Evolutionary conservation across 306 rosid species (phyloP).

Genomic region (Citrullus mucosospermus): DNA sequence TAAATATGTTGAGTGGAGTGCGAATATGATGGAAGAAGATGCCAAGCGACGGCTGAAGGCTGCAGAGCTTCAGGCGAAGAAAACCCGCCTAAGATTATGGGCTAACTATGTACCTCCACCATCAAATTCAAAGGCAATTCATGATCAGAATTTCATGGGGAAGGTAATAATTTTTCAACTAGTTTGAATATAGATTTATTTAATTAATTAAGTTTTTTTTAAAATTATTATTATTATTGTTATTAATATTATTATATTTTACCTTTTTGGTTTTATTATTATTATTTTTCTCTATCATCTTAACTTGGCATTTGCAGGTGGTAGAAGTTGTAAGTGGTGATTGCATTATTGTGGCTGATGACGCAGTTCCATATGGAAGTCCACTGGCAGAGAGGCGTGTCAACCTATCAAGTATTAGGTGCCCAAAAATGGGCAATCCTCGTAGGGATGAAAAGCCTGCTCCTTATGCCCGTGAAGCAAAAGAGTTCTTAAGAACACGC

Average conservation of each 20-base stretch:
- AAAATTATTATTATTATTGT: no score
- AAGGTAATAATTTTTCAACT: conserved; percentile 42
- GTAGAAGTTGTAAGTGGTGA: conserved; percentile 99
- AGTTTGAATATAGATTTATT: not conserved
- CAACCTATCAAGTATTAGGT: conserved; percentile 93
- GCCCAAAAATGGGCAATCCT: conserved; percentile 95
- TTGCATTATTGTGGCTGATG: conserved; percentile 88
- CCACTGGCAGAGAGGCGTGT: conserved; percentile 93
- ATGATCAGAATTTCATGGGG: conserved; percentile 86
- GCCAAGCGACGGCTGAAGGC: conserved; percentile 69
- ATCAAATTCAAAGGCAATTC: conserved; percentile 94
- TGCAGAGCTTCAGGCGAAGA: conserved; percentile 88
- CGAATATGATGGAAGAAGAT: conserved; percentile 95
- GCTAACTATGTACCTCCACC: conserved; percentile 83
- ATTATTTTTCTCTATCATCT: not conserved
- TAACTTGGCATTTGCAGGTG: conserved; percentile 41
- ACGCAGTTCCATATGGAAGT: conserved; percentile 73
- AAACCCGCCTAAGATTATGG: conserved; percentile 65
- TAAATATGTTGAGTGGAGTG: conserved; percentile 97
- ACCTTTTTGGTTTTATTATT: not conserved
- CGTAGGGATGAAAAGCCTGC: conserved; percentile 97
- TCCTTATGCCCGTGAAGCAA: conserved; percentile 98
- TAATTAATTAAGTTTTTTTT: no score
- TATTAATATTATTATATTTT: no score
- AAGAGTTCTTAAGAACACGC: conserved; percentile 86